Conservation (phyloP, 1,139 yeast genomes). For the Geotrichum restrictum region DNA sequence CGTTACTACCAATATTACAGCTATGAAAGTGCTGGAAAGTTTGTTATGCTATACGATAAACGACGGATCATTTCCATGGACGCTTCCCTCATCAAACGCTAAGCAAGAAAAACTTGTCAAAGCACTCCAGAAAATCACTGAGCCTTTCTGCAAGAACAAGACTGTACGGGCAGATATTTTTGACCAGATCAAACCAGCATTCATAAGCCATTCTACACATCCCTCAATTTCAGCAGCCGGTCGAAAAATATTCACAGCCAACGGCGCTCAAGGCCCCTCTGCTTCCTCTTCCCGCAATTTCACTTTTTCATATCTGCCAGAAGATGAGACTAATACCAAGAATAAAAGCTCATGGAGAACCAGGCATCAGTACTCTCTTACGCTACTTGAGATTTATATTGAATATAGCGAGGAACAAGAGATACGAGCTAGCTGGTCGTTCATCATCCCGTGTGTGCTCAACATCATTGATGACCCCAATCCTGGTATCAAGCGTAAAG, state of each 20-base stretch:
- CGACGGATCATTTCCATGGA: conserved; percentile 15
- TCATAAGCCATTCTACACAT: conserved; percentile 21
- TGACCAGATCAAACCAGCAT: conserved; percentile 20
- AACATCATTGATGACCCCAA: conserved; percentile 53
- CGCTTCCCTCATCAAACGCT: neutral
- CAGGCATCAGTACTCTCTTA: conserved; percentile 28
- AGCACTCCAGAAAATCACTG: neutral
- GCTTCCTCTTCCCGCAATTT: conserved; percentile 7
- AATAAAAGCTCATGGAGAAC: conserved; percentile 38
- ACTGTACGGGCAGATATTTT: neutral
- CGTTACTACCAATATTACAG: neutral
- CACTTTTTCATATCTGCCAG: conserved; percentile 8
- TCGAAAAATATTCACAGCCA: conserved; percentile 19
- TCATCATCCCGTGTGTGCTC: conserved; percentile 48
- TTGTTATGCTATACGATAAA: conserved; percentile 11
- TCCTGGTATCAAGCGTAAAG: conserved; percentile 44
- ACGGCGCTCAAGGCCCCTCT: neutral
- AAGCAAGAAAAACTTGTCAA: neutral
- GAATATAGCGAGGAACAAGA: conserved; percentile 25
- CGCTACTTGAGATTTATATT: conserved; percentile 39
- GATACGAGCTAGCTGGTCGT: conserved; percentile 42
- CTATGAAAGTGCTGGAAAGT: conserved; percentile 1
- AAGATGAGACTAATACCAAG: conserved; percentile 5
- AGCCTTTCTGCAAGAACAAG: neutral
- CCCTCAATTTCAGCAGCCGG: conserved; percentile 25